Base-by-base conservation (phyloP, 352 stramenopile species). In the Blastocystis sp. region DNA sequence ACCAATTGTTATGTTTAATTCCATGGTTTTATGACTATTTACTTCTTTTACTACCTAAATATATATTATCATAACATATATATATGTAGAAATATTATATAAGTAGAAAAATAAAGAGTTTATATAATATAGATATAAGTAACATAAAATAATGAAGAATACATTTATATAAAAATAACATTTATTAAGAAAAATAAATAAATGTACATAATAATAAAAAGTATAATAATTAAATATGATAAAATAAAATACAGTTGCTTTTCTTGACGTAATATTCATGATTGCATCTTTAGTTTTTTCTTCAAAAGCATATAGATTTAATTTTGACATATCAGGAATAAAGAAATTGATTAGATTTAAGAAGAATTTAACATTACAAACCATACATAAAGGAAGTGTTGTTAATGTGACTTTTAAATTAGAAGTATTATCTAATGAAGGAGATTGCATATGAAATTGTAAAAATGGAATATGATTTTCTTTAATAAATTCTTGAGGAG, bases 271-370 rank as follows among this genome's bases (percentile, higher is more conserved):
- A 10, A 47, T 27, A 5, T 59, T 18, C 7, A 7, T 47, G 49
- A 37, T 49, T 4, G 36, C 6, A 9, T 9, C n/a, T 13, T 37
- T 58, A 11, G 32, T 21, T n/a, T 30, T 39, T 16, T 34, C 47
- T 11, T 25, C 25, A 19, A 62, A 48, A n/a, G 52, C 52, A 23
- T 46, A 43, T 0, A 62, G 9, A 32, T 62, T 48, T 21, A 62
- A n/a, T 11, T 37, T 43, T 2, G 35, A 16, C 18, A 62, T 32
- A 19, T 54, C 52, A 23, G 52, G 52, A 3, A 52, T 32, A 1
- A 62, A 34, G 36, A 62, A 62, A 7, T 43, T 42, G 6, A 40
- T 42, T 0, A 62, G 7, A 11, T 54, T 42, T 42, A 52, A 41
- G 1, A 62, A 2, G 31, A 39, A 62, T 34, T 25, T 19, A 2